Base-by-base conservation (phyloP, 345 rosid species). In the Excoecaria agallocha region DNA sequence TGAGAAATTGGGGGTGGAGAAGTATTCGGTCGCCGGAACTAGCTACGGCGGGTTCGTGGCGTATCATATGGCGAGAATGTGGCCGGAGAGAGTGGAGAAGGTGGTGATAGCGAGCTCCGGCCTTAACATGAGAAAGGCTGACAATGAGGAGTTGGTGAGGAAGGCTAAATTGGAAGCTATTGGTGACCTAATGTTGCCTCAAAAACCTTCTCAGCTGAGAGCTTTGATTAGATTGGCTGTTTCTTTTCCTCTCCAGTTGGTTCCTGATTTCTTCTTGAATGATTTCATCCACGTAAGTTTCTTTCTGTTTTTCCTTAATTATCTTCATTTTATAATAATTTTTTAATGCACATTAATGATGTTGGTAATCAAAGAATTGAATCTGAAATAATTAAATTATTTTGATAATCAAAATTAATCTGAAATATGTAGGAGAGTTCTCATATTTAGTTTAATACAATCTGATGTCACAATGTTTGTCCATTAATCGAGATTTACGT, bases 21-120 rank as follows among this genome's bases (percentile, higher is more conserved):
- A 79, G 81, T 94, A 77, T 41, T 76, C 80, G 30, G 81, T 94
- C 1, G 73, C 84, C 72, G 97, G 98, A 22, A 94, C 97, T 9
- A 94, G 98, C 81, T 94, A 94, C 49, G 98, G 98, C 0, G 98
- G 98, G 46, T 85, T 94, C 51, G 97, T 94, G 52, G 89, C 97
- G n/a, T 91, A 89, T 81, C 86, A 87, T 24, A 38, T 91, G 88
- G 98, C 95, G 16, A 88, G 62, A 77, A 73, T 86, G 93, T 78
- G 77, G 84, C 93, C 97, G 16, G 86, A 87, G 51, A 91, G 79
- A 80, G 91, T 92, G 62, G 90, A 81, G 65, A 94, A 87, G 81
- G 97, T 92, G 75, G 94, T 92, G 77, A 73, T 94, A 0, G 98
- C 96, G 8, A 94, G 96, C 83, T 92, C 94, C 0, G 98, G 96